Conservation (phyloP, 2,329 filamentous ascomycete species). For the Aaosphaeria arxii region DNA sequence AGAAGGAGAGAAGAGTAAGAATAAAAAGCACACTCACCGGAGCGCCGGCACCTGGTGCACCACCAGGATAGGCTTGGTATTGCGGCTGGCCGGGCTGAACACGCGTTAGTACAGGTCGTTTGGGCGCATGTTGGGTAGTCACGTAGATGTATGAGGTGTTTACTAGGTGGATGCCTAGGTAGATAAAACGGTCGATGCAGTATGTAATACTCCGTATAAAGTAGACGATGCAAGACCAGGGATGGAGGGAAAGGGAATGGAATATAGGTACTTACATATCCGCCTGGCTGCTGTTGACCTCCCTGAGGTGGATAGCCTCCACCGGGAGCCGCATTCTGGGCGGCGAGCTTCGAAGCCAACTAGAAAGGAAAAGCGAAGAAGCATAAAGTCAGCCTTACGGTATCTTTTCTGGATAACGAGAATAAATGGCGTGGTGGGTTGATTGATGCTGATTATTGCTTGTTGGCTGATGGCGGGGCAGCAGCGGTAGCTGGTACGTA, state of each 20-base stretch:
- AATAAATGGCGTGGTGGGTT: too few relatives aligned
- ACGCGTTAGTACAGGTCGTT: not conserved
- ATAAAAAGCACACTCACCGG: conserved; percentile 28
- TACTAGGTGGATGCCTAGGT: conserved; percentile 1
- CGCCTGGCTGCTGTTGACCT: conserved; percentile 26
- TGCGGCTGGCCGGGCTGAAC: conserved; percentile 45
- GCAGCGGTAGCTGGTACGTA: too few relatives aligned
- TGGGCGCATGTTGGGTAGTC: conserved; percentile 19
- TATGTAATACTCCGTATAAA: too few relatives aligned
- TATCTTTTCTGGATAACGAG: too few relatives aligned
- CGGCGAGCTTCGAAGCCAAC: conserved; percentile 49
- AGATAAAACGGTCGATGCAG: too few relatives aligned
- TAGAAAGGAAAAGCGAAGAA: conserved; percentile 11
- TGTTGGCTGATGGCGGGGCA: too few relatives aligned
- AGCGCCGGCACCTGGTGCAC: conserved; percentile 19
- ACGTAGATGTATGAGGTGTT: conserved; percentile 2
- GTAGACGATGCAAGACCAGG: too few relatives aligned
- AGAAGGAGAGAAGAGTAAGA: conserved; percentile 13
- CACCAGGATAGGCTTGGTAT: conserved; percentile 56
- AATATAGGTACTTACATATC: conserved; percentile 51
- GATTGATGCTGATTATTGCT: too few relatives aligned
- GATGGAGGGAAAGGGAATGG: not conserved
- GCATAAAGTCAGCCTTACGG: conserved; percentile 23
- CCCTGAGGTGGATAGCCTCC: conserved; percentile 34
- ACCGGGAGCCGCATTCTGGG: conserved; percentile 31